Base-by-base conservation (phyloP, 2,329 filamentous ascomycete genomes). In the Aureobasidium pullulans region DNA sequence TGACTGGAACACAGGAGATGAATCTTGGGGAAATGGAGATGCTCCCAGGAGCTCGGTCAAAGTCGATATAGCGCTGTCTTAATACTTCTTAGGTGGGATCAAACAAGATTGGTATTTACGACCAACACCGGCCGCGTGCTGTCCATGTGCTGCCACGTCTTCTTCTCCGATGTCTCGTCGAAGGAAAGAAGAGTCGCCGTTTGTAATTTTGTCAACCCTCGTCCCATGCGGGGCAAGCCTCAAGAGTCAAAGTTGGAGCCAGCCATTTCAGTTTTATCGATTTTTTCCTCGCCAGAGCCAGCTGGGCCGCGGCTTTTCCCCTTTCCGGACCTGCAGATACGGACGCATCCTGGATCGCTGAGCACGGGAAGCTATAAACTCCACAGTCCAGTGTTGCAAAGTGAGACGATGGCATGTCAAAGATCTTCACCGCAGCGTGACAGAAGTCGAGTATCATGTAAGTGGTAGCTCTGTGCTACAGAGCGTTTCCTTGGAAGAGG, bases 271-370 rank as follows among this genome's bases (percentile, higher is more conserved):
- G 37, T 34, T 54, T 43, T 54, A 52, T 40, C 49, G 49, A 52
- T 40, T 54, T 54, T 43, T 43, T 9, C n/a, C 23, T 54, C 10
- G 50, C 39, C 8, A 43, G 29, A 42, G 37, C 37, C 28, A 54
- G 50, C 50, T 54, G 37, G 39, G n/a, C 50, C 37, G 50, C 50
- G 50, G 50, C 50, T 34, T 54, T 34, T 54, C 8, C 37, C 50
- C 34, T 29, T 54, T 54, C 50, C 50, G 50, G 50, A 42, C 15
- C 37, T 43, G 39, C 50, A 54, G 37, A 54, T 4, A 34, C 29
- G 37, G 37, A 32, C 37, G 23, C 15, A 32, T n/a, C 49, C n/a
- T 43, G 34, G 23, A 42, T 37, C n/a, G 50, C 28, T 37, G 28
- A 32, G 37, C 37, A 34, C 7, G 16, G 28, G 39, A 42, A 28